Conservation (phyloP, 257 asterid species). For the Penstemon davidsonii region DNA sequence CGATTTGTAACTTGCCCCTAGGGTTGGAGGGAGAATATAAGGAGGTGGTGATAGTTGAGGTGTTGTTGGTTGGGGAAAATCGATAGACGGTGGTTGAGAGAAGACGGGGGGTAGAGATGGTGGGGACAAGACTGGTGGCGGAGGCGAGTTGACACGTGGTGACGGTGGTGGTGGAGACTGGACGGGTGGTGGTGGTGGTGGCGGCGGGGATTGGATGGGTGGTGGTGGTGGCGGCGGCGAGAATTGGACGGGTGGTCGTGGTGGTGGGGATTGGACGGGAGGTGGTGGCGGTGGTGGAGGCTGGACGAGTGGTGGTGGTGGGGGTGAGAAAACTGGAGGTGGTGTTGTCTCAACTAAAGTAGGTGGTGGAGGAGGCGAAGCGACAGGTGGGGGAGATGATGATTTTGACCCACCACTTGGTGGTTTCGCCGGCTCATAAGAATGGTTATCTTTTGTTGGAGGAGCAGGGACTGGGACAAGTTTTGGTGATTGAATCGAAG, state of each 20-base stretch:
- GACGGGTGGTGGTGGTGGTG: constrained; percentile 6
- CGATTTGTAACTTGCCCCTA: constrained; percentile 45
- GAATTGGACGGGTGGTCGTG: not conserved
- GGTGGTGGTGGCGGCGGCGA: constrained; percentile 6
- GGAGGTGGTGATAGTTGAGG: constrained; percentile 34
- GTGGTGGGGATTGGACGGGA: constrained; percentile 8
- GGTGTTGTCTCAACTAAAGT: no score
- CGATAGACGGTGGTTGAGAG: constrained; percentile 21
- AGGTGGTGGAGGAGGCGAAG: constrained; percentile 25
- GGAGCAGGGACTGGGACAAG: constrained; percentile 17
- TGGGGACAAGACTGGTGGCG: constrained; percentile 24
- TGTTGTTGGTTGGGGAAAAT: constrained; percentile 2
- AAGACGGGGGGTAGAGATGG: constrained; percentile 10
- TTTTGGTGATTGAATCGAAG: no score
- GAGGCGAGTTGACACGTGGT: constrained; percentile 8
- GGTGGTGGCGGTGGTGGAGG: constrained; percentile 22
- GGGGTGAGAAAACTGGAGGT: constrained; percentile 21
- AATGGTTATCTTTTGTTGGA: constrained; percentile 4
- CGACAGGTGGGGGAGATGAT: constrained; percentile 5
- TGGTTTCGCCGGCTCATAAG: no score
- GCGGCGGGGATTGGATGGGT: not conserved
- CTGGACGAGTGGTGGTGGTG: not conserved
- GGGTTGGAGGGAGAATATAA: constrained; percentile 28
- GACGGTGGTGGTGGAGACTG: constrained; percentile 27
- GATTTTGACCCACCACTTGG: not conserved